Conservation (phyloP, 169 alveolate species). For the Plasmodium billcollinsi region DNA sequence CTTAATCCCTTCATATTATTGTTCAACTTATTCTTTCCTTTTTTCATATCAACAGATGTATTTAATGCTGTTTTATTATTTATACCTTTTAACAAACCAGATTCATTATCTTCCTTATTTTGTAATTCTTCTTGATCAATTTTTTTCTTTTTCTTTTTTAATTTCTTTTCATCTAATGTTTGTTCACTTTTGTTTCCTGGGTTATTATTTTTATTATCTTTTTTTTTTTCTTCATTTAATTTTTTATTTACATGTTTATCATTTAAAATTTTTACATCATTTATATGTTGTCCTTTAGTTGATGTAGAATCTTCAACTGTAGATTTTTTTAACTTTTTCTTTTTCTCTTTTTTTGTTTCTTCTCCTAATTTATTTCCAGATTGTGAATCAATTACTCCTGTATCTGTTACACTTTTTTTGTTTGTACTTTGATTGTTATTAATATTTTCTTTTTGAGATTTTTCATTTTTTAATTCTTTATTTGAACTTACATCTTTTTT, state of each 20-base stretch:
- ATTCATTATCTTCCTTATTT: not conserved
- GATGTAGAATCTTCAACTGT: not conserved
- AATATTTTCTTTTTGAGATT: not conserved
- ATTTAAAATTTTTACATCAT: not conserved
- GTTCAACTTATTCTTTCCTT: conserved; percentile 35
- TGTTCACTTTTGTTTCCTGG: conserved; percentile 11
- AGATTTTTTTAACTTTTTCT: conserved; percentile 6
- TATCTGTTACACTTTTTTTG: no score
- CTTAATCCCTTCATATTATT: conserved; percentile 10
- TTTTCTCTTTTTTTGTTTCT: conserved; percentile 21
- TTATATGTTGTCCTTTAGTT: conserved; percentile 17
- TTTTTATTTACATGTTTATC: not conserved
- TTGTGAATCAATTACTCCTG: not conserved
- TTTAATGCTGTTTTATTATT: not conserved
- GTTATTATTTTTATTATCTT: conserved; percentile 3
- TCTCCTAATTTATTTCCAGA: conserved; percentile 23
- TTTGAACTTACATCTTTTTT: conserved; percentile 25
- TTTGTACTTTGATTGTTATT: not conserved
- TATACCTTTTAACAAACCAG: not conserved
- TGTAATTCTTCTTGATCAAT: conserved; percentile 19
- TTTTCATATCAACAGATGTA: conserved; percentile 10
- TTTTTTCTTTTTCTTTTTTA: conserved; percentile 42
- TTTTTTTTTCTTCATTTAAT: conserved; percentile 19
- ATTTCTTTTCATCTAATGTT: conserved; percentile 15
- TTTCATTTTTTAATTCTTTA: conserved; percentile 46